A percentile compares a stretch with the other conserved stretches of the same genome.
phyloP scores from a whole-genome alignment of 2,329 filamentous ascomycete genomes.

The Emergomyces orientalis region DNA sequence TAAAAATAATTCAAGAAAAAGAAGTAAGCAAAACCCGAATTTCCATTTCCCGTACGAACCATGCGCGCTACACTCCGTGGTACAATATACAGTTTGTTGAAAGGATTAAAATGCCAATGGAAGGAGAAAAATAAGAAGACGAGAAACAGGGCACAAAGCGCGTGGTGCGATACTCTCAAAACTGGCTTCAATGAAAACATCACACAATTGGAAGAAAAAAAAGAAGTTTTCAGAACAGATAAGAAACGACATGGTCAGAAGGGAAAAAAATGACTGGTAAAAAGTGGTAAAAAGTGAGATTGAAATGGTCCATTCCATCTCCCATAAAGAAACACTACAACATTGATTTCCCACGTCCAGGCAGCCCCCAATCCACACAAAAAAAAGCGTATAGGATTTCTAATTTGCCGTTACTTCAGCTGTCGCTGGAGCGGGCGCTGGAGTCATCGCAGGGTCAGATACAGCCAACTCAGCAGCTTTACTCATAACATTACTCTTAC shows the following conservation, averaged over 20 bases:
- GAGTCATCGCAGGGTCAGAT: neutral
- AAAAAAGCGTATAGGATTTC: neutral
- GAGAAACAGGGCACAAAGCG: neutral
- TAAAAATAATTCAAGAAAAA: too few species aligned
- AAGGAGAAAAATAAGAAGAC: neutral
- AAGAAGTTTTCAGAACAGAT: neutral
- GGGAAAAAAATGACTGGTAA: neutral
- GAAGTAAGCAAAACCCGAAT: neutral
- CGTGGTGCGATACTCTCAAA: neutral
- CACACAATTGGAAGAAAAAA: neutral
- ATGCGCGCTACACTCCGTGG: neutral
- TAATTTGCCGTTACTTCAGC: neutral
- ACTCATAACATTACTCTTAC: neutral
- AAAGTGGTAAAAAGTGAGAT: neutral
- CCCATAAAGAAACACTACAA: neutral
- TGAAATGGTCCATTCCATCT: neutral
- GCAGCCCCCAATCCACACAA: neutral
- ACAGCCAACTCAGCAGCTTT: neutral
- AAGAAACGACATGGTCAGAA: neutral
- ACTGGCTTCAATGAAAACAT: neutral
- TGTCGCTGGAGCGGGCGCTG: neutral
- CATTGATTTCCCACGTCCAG: neutral
- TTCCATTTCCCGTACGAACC: neutral
- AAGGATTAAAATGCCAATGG: neutral
- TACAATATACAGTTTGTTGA: neutral